A percentile compares a stretch with the other conserved stretches of the same genome.
Evolutionary conservation across 2,329 filamentous ascomycete species (phyloP).

Genomic region (Aureobasidium mangrovei): DNA sequence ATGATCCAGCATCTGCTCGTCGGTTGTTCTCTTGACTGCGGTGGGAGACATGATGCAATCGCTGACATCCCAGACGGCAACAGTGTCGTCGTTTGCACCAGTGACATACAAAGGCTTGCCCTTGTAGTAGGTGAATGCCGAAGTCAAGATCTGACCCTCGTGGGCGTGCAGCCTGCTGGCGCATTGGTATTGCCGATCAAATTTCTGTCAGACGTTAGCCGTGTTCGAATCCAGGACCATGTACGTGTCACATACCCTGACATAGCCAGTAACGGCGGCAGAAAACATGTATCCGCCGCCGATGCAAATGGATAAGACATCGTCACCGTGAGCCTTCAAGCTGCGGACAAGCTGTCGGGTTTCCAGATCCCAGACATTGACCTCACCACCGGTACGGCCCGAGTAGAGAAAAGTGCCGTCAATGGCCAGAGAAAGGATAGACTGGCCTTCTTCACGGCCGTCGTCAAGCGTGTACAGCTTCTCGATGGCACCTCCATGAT

Average conservation of each 20-base stretch:
- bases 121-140: slow-evolving; percentile 61
- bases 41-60: slow-evolving; percentile 43
- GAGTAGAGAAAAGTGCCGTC: slow-evolving; percentile 91
- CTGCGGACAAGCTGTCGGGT: slow-evolving; percentile 83
- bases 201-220: slow-evolving; percentile 43
- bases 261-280: slow-evolving; percentile 78
- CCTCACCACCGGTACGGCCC: slow-evolving; percentile 74
- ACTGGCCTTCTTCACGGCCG: slow-evolving; percentile 47
- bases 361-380: slow-evolving; percentile 95
- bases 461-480: slow-evolving; percentile 61
- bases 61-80: slow-evolving; percentile 78
- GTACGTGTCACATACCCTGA: slow-evolving; percentile 52
- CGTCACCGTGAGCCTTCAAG: slow-evolving; percentile 69
- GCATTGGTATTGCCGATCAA: slow-evolving; percentile 76
- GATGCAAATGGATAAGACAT: slow-evolving; percentile 80
- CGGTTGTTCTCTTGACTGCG: slow-evolving; percentile 44
- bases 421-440: slow-evolving; percentile 68
- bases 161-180: slow-evolving; percentile 75
- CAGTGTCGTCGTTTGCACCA: slow-evolving; percentile 82
- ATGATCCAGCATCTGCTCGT: slow-evolving; percentile 53
- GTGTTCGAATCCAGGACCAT: no score
- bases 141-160: slow-evolving; percentile 77
- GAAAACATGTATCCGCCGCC: slow-evolving; percentile 79
- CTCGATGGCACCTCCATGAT: slow-evolving; percentile 52
- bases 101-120: slow-evolving; percentile 81